Percentiles rank a stretch among this genome's conserved stretches.
Evolutionary conservation across 805 yeast genomes (phyloP).

Genomic region (Candida argentea): DNA sequence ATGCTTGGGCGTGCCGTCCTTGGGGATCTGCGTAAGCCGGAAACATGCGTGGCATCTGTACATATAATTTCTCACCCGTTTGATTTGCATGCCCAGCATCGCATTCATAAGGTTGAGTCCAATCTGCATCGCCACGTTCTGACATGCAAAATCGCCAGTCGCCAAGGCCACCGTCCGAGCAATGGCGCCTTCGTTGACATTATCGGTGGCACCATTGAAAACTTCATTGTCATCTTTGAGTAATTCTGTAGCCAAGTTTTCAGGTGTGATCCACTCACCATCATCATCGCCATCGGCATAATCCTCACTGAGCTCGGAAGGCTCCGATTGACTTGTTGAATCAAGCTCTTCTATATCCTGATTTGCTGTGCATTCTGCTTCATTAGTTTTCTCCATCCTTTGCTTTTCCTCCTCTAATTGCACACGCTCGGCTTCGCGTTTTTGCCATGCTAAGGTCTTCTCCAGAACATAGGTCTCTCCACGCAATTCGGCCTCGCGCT

Average conservation of each 20-base stretch:
- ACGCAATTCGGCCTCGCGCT: constrained; percentile 2
- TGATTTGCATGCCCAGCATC: constrained; percentile 75
- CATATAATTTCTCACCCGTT: constrained; percentile 84
- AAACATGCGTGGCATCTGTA: constrained; percentile 97
- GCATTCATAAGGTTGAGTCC: constrained; percentile 82
- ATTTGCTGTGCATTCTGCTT: constrained; percentile 3
- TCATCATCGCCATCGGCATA: constrained; percentile 73
- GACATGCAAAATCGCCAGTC: constrained; percentile 96
- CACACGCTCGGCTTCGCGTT: constrained; percentile 3
- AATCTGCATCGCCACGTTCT: constrained; percentile 85
- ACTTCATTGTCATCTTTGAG: constrained; percentile 58
- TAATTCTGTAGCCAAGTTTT: constrained; percentile 62
- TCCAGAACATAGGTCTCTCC: constrained; percentile 3
- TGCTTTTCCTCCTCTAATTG: constrained; percentile 6
- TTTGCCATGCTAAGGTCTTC: constrained; percentile 4
- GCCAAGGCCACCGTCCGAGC: constrained; percentile 71
- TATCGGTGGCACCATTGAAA: constrained; percentile 27
- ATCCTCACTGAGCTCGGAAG: constrained; percentile 28
- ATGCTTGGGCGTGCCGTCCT: constrained; percentile 66
- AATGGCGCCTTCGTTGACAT: constrained; percentile 21
- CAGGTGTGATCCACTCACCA: constrained; percentile 89
- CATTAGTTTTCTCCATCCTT: constrained; percentile 3
- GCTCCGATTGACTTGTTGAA: constrained; percentile 1
- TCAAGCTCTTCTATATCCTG: constrained; percentile 1
- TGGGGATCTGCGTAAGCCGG: constrained; percentile 67